These are phyloP conservation scores for Obba rivulosa DNA, from an alignment of 768 basidiomycete genomes.

Conservation along the genomic window DNA sequence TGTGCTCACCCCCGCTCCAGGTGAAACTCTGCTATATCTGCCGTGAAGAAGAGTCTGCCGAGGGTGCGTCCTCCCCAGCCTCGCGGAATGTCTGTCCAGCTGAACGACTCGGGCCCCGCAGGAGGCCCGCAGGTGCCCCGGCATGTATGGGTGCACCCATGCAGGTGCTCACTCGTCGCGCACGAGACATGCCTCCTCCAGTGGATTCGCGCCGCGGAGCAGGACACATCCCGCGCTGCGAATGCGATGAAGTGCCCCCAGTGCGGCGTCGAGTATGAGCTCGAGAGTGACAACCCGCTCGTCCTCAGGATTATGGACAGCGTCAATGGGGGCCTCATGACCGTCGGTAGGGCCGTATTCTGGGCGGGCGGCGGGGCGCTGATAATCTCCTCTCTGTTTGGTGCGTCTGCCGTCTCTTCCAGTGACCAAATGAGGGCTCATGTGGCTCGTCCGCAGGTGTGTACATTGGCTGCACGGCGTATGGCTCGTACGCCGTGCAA, in stretches of 20 bases:
- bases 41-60: constrained; percentile 60
- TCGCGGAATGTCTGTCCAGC: background rate
- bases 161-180: constrained; percentile 73
- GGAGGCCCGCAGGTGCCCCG: constrained; percentile 44
- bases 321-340: constrained; percentile 45
- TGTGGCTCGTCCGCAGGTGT: constrained; percentile 30
- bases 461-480: constrained; percentile 51
- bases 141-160: constrained; percentile 71
- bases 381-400: constrained; percentile 52
- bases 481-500: constrained; percentile 67
- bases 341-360: constrained; percentile 47
- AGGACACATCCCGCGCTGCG: constrained; percentile 41
- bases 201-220: constrained; percentile 73
- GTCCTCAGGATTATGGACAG: constrained; percentile 45
- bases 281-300: constrained; percentile 59
- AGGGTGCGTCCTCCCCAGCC: constrained; percentile 24
- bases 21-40: constrained; percentile 82
- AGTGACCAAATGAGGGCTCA: background rate
- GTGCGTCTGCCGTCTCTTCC: constrained; percentile 32
- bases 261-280: constrained; percentile 59
- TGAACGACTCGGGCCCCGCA: constrained; percentile 2
- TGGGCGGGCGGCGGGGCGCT: constrained; percentile 44
- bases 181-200: constrained; percentile 75
- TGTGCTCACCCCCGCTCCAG: constrained; percentile 16
- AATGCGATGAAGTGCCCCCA: constrained; percentile 81